A percentile compares a stretch with the other conserved stretches of the same genome.
phyloP scores from a whole-genome alignment of 768 basidiomycete species.

The Tulasnella sp. region DNA sequence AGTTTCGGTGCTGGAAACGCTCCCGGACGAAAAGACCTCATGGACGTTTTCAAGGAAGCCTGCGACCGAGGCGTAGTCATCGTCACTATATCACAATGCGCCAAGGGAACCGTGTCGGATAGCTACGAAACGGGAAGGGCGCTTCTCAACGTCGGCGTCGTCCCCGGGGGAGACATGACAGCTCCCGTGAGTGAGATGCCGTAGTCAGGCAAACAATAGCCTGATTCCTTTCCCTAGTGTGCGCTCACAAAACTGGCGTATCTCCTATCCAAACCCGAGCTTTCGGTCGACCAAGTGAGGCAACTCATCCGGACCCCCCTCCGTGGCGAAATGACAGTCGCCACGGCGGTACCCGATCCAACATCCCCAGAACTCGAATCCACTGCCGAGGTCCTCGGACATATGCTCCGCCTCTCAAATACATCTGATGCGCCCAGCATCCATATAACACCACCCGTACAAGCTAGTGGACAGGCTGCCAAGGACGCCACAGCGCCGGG shows the following conservation, averaged over 20 bases:
- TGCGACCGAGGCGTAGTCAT: constrained; percentile 74
- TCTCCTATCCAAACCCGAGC: constrained; percentile 73
- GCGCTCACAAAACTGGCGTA: constrained; percentile 85
- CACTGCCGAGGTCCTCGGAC: constrained; percentile 19
- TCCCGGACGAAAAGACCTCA: constrained; percentile 64
- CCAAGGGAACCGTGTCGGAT: constrained; percentile 74
- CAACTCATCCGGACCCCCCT: constrained; percentile 63
- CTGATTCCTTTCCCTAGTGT: constrained; percentile 37
- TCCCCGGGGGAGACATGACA: constrained; percentile 86
- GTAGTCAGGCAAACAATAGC: neutral
- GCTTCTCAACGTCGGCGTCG: constrained; percentile 58
- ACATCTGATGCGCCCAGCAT: neutral
- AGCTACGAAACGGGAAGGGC: constrained; percentile 70
- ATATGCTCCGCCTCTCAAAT: constrained; percentile 17
- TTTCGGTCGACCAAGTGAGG: constrained; percentile 54
- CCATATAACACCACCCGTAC: constrained; percentile 15
- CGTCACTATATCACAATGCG: constrained; percentile 84
- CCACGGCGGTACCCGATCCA: constrained; percentile 34
- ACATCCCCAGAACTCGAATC: constrained; percentile 16
- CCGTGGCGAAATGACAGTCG: constrained; percentile 74
- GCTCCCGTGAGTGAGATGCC: constrained; percentile 53
- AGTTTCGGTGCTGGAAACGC: constrained; percentile 87
- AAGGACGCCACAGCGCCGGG: constrained; percentile 45
- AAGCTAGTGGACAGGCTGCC: neutral
- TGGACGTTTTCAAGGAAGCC: constrained; percentile 65